phyloP scores from a whole-genome alignment of 306 rosid species.

The Echinosophora koreensis region DNA sequence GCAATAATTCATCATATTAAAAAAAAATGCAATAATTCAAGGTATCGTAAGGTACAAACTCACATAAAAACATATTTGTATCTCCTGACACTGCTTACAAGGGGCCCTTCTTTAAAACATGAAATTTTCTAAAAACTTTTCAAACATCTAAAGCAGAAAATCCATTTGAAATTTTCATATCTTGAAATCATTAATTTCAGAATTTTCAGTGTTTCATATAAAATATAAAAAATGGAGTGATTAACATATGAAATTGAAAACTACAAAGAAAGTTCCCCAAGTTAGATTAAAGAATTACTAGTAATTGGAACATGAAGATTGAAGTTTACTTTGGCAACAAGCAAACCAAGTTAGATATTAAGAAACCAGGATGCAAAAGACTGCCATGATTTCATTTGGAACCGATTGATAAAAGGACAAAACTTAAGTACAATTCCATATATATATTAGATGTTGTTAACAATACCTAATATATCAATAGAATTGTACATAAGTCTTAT shows the following conservation, averaged over 20 bases:
- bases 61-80: neutral
- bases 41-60: neutral
- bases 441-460: no score
- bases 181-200: neutral
- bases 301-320: neutral
- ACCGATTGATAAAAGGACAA: neutral
- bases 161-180: conserved; percentile 2
- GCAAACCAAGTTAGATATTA: neutral
- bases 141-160: neutral
- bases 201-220: neutral
- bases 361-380: neutral
- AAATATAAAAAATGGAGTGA: conserved; percentile 2
- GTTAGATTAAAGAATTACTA: no score
- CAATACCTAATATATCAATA: no score
- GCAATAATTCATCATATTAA: neutral
- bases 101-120: neutral
- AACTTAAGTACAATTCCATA: no score
- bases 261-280: no score
- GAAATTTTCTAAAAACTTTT: neutral
- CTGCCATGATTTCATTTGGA: conserved; percentile 3
- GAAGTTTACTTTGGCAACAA: neutral
- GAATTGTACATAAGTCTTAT: no score
- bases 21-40: conserved; percentile 5
- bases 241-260: neutral
- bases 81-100: no score